Evolutionary conservation across 2,329 filamentous ascomycete species (phyloP).

Genomic region (Passalora sequoiae): DNA sequence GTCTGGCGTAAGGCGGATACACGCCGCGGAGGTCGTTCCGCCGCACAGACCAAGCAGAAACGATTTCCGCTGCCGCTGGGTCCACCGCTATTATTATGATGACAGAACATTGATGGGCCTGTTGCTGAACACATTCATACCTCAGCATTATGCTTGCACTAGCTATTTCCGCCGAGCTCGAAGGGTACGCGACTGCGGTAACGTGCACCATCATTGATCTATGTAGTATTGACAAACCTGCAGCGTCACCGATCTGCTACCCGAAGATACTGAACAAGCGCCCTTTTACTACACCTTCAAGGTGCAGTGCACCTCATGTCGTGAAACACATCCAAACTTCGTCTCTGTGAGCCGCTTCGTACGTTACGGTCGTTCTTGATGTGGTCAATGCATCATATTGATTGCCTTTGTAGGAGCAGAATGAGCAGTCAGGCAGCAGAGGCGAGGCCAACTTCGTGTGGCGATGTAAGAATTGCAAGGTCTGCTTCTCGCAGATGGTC

Average conservation of each 20-base stretch:
- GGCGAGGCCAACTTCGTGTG: slow-evolving; percentile 99
- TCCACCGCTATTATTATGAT: too few species aligned
- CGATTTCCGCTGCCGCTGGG: too few species aligned
- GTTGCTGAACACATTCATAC: too few species aligned
- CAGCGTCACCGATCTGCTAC: slow-evolving; percentile 86
- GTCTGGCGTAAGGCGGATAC: too few species aligned
- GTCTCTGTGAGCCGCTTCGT: slow-evolving; percentile 87
- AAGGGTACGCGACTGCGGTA: too few species aligned
- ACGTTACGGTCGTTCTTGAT: slow-evolving; percentile 34
- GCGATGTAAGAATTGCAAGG: slow-evolving; percentile 98
- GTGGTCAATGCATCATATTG: background rate
- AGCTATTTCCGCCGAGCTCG: slow-evolving; percentile 62
- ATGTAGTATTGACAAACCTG: too few species aligned
- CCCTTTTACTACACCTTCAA: slow-evolving; percentile 98
- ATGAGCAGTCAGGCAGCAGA: slow-evolving; percentile 86
- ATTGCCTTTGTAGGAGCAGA: slow-evolving; percentile 61
- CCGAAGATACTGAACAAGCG: slow-evolving; percentile 70
- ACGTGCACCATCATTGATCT: too few species aligned
- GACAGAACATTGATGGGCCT: too few species aligned
- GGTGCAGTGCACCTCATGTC: slow-evolving; percentile 96
- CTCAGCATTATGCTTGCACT: slow-evolving; percentile 57
- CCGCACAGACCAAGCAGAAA: too few species aligned
- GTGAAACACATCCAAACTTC: slow-evolving; percentile 81
- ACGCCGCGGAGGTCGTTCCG: too few species aligned
- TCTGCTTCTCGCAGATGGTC: slow-evolving; percentile 33